Evolutionary conservation across 345 rosid species (phyloP), one percentile per base, ranked within the genome.

Genomic region (Citropsis articulata): DNA sequence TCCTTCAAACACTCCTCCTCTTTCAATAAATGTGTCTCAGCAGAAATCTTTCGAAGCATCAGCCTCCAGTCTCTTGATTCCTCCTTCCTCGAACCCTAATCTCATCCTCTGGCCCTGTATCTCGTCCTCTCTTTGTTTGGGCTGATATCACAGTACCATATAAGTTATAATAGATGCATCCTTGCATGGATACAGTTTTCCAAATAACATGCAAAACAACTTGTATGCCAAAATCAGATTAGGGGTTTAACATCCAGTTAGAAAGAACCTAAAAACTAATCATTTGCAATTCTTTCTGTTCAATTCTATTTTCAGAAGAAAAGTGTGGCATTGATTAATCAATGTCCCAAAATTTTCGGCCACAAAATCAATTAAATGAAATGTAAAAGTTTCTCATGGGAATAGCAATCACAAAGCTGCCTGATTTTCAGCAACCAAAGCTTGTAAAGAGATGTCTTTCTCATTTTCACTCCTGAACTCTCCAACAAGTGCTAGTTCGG

Each of bases 41-140:
- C 92, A 28, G 98, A 84, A 61, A 96, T 91, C 84, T 92, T 94
- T 78, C 99, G 95, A 83, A 75, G 92, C 92, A 85, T 94, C 92
- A 7, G 91, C 90, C 84, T 94, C 94, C 74, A 96, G 82, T 86
- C 99, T 86, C 87, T 91, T 94, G 36, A 94, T 83, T 66, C 93
- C 95, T 2, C 94, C 91, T 85, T 96, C 99, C 73, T 97, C 90
- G 68, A 96, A 92, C 67, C 95, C 84, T 71, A 96, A 84, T 86
- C 92, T 91, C 98, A 92, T 94, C 35, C 35, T 33, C 88, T 94
- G 80, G 69, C 97, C 89, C 80, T 92, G 90, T 78, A 94, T 94
- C 84, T 96, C 97, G 83, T 91, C 98, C 73, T 83, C 93, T 80
- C 98, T 91, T 84, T 94, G 93, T 81, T 92, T 92, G 38, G 92